Evolutionary conservation across 2,329 filamentous ascomycete species (phyloP), one percentile per base, ranked within the genome.

Genomic region (Colletotrichum chrysophilum): DNA sequence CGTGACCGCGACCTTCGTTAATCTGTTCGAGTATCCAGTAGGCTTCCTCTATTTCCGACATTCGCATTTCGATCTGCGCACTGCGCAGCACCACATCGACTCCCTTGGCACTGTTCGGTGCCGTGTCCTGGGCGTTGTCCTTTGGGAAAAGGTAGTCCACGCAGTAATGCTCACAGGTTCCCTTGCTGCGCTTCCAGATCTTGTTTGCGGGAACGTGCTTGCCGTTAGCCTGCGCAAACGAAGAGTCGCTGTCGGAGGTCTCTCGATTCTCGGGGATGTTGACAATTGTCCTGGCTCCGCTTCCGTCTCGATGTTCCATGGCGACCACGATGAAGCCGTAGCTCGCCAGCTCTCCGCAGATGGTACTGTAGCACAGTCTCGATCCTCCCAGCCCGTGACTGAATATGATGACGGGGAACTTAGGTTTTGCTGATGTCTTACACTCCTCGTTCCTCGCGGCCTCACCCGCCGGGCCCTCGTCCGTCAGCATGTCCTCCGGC

Each of bases 301-400:
- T 91, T 1, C 92, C 92, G 80, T 94, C 92, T 32, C 92, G 84
- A 80, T 94, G 92, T 82, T 94, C 92, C 28, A 94, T 80, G 0
- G 91, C 91, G 38, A 91, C 88, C 0, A 94, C 91, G 1, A 94
- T 85, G 78, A 93, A 93, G 0, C 92, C 91, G 78, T 93, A 91
- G 79, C 90, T 92, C 0, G 92, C 92, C 77, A 94, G 90, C 77
- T 94, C 91, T 9, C 92, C 91, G 78, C 92, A 94, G 3, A 94
- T 85, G 18, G 88, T 88, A 21, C 90, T 92, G 79, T 93, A 93
- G 77, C 89, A 89, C 4, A 91, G 93, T 62, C 91, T 84, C 3
- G 90, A 93, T 0, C 91, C 92, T 7, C 92, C 91, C 7, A 94
- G 83, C 0, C 92, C 92, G 81, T 94, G 92, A 78, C 90, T 93